A percentile compares a stretch with the other conserved stretches of the same genome.
Evolutionary conservation across 352 stramenopile genomes (phyloP).

Genomic region (Globisporangium splendens): DNA sequence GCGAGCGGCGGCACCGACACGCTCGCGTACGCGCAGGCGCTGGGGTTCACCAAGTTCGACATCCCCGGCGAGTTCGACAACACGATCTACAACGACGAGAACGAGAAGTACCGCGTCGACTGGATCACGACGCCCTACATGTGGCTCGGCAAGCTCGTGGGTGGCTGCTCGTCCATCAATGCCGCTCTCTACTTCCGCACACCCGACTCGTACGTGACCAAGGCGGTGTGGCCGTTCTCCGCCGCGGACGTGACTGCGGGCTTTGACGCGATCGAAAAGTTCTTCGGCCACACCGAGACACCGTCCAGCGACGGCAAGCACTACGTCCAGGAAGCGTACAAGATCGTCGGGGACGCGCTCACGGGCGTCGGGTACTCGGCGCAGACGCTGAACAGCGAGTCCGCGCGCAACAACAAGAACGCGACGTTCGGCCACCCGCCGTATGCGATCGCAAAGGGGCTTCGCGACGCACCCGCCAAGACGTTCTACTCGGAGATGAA

Average conservation of each 20-base stretch:
- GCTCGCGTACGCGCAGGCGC: slow-evolving; percentile 34
- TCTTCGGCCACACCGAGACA: slow-evolving; percentile 36
- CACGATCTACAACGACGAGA: slow-evolving; percentile 37
- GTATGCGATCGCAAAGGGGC: slow-evolving; percentile 43
- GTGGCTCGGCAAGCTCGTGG: slow-evolving; percentile 71
- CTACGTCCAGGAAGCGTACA: slow-evolving; percentile 46
- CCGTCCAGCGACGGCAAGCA: slow-evolving; percentile 45
- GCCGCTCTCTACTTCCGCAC: slow-evolving; percentile 76
- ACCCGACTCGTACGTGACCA: slow-evolving; percentile 38
- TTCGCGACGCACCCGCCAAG: slow-evolving; percentile 49
- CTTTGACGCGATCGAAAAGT: slow-evolving; percentile 42
- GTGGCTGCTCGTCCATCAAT: slow-evolving; percentile 77
- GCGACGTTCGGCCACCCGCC: slow-evolving; percentile 45
- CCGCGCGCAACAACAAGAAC: slow-evolving; percentile 47
- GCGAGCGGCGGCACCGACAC: slow-evolving; percentile 38
- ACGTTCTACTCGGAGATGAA: slow-evolving; percentile 49
- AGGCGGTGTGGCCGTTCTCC: slow-evolving; percentile 40
- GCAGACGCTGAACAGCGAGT: slow-evolving; percentile 35
- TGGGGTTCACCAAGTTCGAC: slow-evolving; percentile 61
- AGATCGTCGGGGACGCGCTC: slow-evolving; percentile 39
- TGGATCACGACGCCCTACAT: slow-evolving; percentile 36
- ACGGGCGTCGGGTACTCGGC: slow-evolving; percentile 19
- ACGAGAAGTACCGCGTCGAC: slow-evolving; percentile 45
- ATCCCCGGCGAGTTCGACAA: slow-evolving; percentile 62
- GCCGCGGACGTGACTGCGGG: slow-evolving; percentile 50